These are phyloP conservation scores for Nannizzia gypsea DNA, from an alignment of 2,329 filamentous ascomycete species.

Conservation along the genomic window DNA sequence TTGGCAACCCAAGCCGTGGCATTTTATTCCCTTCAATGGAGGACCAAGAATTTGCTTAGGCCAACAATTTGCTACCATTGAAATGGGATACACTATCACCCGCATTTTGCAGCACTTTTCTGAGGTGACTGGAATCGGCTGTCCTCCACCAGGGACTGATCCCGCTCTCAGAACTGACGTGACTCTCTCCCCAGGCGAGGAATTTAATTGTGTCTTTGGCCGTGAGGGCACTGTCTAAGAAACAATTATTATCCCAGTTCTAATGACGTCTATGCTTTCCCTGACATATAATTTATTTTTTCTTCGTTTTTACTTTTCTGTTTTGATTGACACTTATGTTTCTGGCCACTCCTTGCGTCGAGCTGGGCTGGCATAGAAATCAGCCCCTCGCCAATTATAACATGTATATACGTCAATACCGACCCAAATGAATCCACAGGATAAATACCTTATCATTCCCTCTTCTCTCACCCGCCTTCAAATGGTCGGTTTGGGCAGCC, in stretches of 20 bases:
- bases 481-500: too few species aligned
- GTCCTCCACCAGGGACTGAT: constrained; percentile 24
- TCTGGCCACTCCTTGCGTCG: neutral
- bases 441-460: neutral
- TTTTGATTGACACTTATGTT: neutral
- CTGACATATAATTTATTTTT: neutral
- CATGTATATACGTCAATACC: neutral
- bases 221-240: neutral
- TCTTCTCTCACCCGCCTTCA: too few species aligned
- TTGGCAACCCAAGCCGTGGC: constrained; percentile 43
- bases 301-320: neutral
- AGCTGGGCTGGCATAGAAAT: neutral
- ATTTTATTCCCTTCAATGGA: constrained; percentile 45
- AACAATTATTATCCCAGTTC: neutral
- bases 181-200: constrained; percentile 27
- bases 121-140: constrained; percentile 25
- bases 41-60: constrained; percentile 46
- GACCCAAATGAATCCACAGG: neutral
- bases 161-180: constrained; percentile 28
- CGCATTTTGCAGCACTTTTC: constrained; percentile 34
- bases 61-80: constrained; percentile 48
- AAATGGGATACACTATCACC: constrained; percentile 43
- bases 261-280: neutral
- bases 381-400: neutral
- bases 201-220: constrained; percentile 30